Evolutionary conservation across 192 early-diverging fungal genomes (phyloP).

Genomic region (Podila epicladia): DNA sequence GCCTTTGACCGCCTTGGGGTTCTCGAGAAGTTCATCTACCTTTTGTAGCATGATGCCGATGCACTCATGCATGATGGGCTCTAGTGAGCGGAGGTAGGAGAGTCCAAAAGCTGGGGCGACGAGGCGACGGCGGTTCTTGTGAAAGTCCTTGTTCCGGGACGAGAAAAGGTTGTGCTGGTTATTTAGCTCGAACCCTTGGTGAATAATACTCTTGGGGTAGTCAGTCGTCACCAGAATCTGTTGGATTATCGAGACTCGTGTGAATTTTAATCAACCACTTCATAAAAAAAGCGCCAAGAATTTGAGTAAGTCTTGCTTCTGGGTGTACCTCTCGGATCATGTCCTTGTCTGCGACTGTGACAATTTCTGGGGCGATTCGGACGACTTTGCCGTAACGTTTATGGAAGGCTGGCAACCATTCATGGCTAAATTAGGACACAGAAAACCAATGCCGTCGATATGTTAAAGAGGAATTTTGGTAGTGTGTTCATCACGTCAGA

Average conservation of each 20-base stretch:
- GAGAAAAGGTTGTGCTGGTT: conserved; percentile 34
- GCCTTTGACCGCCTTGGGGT: conserved; percentile 6
- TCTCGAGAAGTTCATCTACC: conserved; percentile 22
- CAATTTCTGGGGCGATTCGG: too few relatives aligned
- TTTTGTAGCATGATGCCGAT: conserved; percentile 25
- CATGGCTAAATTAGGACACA: too few relatives aligned
- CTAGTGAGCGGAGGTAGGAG: conserved; percentile 57
- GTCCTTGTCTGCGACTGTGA: too few relatives aligned
- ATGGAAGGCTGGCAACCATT: too few relatives aligned
- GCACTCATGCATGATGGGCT: conserved; percentile 49
- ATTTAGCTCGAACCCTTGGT: conserved; percentile 19
- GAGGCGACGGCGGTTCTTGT: conserved; percentile 52
- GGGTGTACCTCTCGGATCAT: too few relatives aligned
- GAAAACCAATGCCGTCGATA: too few relatives aligned
- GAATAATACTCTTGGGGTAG: conserved; percentile 22
- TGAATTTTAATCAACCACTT: too few relatives aligned
- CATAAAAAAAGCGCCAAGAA: too few relatives aligned
- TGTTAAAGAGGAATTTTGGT: too few relatives aligned
- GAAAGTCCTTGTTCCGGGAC: conserved; percentile 48
- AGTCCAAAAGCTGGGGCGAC: conserved; percentile 62
- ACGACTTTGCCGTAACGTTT: too few relatives aligned
- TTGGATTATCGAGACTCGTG: conserved; percentile 13
- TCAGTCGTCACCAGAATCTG: conserved; percentile 37
- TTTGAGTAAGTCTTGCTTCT: too few relatives aligned
- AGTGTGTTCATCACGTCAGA: too few relatives aligned